Percentiles rank a stretch among this genome's conserved stretches.
Conservation (phyloP, 2,329 filamentous ascomycete species). For the Aspergillus alliaceus region DNA sequence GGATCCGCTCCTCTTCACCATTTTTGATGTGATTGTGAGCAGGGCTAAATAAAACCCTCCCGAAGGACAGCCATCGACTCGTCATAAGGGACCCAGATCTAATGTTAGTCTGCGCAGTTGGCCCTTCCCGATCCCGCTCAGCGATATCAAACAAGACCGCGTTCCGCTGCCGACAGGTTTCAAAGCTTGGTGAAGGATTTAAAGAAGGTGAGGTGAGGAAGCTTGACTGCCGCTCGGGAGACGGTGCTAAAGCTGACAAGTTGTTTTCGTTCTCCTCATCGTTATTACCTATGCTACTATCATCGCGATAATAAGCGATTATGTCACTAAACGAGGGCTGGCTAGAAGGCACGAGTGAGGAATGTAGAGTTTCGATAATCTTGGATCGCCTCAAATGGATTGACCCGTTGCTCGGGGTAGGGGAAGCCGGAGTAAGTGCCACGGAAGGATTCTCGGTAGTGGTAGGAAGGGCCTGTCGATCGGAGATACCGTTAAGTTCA, state of each 20-base stretch:
- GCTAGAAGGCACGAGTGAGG: constrained; percentile 50
- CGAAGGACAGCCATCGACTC: constrained; percentile 52
- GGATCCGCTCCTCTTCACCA: constrained; percentile 43
- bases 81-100: constrained; percentile 53
- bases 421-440: constrained; percentile 23
- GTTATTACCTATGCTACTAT: constrained; percentile 21
- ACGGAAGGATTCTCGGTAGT: constrained; percentile 25
- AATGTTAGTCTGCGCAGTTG: constrained; percentile 46
- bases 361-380: constrained; percentile 52
- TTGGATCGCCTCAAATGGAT: constrained; percentile 50
- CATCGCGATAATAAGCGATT: constrained; percentile 50
- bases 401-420: constrained; percentile 34
- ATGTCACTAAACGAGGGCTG: constrained; percentile 57
- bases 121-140: constrained; percentile 42
- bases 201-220: constrained; percentile 27
- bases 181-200: constrained; percentile 23
- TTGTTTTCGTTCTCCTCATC: constrained; percentile 21
- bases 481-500: constrained; percentile 27
- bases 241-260: constrained; percentile 18
- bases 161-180: constrained; percentile 34
- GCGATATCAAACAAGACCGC: constrained; percentile 39
- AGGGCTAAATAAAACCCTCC: constrained; percentile 51
- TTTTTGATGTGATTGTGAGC: constrained; percentile 47
- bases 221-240: constrained; percentile 25
- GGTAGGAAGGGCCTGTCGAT: constrained; percentile 6